These are phyloP conservation scores for Knoxia roxburghii DNA, from an alignment of 257 asterid genomes.

Conservation along the genomic window DNA sequence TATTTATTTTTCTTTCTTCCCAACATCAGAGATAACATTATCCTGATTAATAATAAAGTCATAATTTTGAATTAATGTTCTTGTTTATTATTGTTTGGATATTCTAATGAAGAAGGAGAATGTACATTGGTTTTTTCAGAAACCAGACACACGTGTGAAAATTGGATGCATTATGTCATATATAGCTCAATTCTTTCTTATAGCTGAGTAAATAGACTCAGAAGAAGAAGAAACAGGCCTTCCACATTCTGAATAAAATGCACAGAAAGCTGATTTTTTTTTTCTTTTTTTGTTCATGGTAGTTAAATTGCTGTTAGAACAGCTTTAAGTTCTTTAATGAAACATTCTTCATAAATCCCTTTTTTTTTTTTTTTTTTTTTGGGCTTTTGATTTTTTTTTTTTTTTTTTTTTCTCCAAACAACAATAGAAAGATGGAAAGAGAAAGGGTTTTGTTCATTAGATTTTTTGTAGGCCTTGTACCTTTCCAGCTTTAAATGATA, in stretches of 20 bases:
- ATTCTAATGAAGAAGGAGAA: too few species aligned
- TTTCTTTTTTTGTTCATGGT: not conserved
- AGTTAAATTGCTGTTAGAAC: slow-evolving; percentile 3
- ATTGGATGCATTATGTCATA: not conserved
- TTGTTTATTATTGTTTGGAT: too few species aligned
- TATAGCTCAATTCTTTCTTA: not conserved
- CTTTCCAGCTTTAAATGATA: slow-evolving; percentile 35
- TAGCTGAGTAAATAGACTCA: not conserved
- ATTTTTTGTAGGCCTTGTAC: slow-evolving; percentile 22
- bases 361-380: not conserved
- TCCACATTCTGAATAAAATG: slow-evolving; percentile 4
- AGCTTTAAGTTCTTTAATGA: slow-evolving; percentile 15
- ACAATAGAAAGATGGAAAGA: not conserved
- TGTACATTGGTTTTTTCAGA: not conserved
- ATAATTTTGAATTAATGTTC: not conserved
- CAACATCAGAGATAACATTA: too few species aligned
- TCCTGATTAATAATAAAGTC: not conserved
- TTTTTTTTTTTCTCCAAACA: too few species aligned
- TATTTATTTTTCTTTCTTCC: too few species aligned
- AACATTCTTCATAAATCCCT: slow-evolving; percentile 17
- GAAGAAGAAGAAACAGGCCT: not conserved
- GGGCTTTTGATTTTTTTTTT: not conserved
- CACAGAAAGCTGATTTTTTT: slow-evolving; percentile 11
- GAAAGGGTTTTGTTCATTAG: slow-evolving; percentile 5
- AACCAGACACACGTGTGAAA: slow-evolving; percentile 11